Evolutionary conservation across 2,329 filamentous ascomycete species (phyloP).

Genomic region (Arthrobotrys musiformis): DNA sequence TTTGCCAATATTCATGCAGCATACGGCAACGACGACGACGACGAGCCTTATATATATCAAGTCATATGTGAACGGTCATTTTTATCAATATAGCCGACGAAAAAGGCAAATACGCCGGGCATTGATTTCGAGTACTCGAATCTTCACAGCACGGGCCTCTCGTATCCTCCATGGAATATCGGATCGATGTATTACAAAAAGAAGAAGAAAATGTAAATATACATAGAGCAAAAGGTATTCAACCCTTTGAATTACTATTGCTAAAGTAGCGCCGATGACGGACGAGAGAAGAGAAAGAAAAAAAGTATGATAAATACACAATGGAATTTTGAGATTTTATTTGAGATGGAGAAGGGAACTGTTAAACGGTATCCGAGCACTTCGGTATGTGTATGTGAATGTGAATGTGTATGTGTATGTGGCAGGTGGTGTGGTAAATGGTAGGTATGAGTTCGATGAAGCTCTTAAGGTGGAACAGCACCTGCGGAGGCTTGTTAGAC

Average conservation of each 20-base stretch:
- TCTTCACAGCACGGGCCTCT: background rate
- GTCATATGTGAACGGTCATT: no score
- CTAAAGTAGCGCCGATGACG: conserved; percentile 18
- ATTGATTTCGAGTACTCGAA: background rate
- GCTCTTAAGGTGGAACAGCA: background rate
- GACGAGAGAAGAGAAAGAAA: background rate
- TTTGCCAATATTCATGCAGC: no score
- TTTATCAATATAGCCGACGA: background rate
- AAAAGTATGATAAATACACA: background rate
- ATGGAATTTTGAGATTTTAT: conserved; percentile 1
- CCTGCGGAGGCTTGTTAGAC: background rate
- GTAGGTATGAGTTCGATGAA: background rate
- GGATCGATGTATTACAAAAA: background rate
- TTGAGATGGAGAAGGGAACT: background rate
- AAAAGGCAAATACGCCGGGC: background rate
- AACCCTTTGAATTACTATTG: conserved; percentile 18
- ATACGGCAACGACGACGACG: no score
- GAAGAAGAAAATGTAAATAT: conserved; percentile 29
- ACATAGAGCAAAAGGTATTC: conserved; percentile 20
- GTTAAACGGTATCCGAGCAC: no score
- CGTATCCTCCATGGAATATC: background rate
- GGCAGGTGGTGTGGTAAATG: no score
- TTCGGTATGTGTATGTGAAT: no score
- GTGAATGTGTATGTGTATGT: no score
- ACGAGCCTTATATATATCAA: no score